Percentiles rank a stretch among this genome's conserved stretches.
Conservation (phyloP, 148 eudicot genomes). For the Cornus controversa region DNA sequence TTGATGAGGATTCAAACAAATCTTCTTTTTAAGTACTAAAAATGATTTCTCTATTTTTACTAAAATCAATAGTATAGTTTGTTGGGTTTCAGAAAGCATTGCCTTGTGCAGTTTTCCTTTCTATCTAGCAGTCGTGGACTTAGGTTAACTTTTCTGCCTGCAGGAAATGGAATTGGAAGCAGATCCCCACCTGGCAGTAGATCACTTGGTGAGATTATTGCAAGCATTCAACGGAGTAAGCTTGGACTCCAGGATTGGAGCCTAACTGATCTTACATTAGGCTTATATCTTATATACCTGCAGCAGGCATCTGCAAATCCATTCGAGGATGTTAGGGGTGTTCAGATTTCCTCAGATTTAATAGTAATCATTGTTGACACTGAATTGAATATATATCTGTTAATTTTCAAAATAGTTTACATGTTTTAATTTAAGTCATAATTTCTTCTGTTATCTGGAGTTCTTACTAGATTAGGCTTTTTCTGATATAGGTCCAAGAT, state of each 20-base stretch:
- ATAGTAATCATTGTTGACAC: slow-evolving; percentile 39
- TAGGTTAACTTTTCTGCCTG: not conserved
- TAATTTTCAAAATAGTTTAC: not conserved
- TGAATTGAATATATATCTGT: not conserved
- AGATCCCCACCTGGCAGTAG: slow-evolving; percentile 61
- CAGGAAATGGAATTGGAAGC: slow-evolving; percentile 58
- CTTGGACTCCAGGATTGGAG: slow-evolving; percentile 91
- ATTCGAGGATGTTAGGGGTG: slow-evolving; percentile 74
- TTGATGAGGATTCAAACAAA: no score
- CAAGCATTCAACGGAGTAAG: slow-evolving; percentile 82
- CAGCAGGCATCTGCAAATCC: slow-evolving; percentile 70
- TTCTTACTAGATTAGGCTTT: slow-evolving; percentile 10
- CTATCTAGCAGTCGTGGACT: not conserved
- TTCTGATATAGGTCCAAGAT: slow-evolving; percentile 62
- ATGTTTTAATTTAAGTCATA: not conserved
- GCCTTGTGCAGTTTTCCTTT: not conserved
- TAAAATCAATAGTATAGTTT: not conserved
- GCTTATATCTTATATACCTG: slow-evolving; percentile 86
- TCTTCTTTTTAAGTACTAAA: no score
- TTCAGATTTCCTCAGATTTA: slow-evolving; percentile 61
- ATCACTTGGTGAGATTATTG: slow-evolving; percentile 65
- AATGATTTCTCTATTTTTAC: not conserved
- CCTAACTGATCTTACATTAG: slow-evolving; percentile 85
- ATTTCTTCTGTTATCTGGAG: not conserved
- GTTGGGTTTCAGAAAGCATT: not conserved